Conservation (phyloP, 202 grass and related monocot genomes). For the Digitaria exilis region DNA sequence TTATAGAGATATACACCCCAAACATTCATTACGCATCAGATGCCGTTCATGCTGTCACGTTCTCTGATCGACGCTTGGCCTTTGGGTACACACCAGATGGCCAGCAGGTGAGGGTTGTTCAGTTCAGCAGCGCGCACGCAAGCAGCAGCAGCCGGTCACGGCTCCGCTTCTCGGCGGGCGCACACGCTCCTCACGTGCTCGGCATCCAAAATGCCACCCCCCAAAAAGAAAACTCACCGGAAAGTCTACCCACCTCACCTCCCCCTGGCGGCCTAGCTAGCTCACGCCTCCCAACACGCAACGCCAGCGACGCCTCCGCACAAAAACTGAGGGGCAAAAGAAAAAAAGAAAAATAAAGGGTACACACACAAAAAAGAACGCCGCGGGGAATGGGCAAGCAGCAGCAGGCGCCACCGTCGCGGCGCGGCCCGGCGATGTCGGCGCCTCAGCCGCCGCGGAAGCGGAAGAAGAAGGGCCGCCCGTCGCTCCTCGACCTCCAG, state of each 20-base stretch:
- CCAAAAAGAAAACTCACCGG: background rate
- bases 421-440: slow-evolving; percentile 69
- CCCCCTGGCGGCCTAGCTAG: background rate
- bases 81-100: background rate
- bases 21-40: background rate
- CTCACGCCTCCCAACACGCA: slow-evolving; percentile 41
- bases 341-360: background rate
- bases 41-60: background rate
- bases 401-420: slow-evolving; percentile 66
- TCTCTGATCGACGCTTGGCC: background rate
- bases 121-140: background rate
- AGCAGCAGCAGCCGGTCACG: background rate
- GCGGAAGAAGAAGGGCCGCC: slow-evolving; percentile 65
- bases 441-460: slow-evolving; percentile 44
- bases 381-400: slow-evolving; percentile 68
- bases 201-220: background rate
- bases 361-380: background rate
- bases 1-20: too few species aligned
- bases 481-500: slow-evolving; percentile 66
- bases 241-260: slow-evolving; percentile 47
- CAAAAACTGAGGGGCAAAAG: background rate
- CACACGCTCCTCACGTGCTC: slow-evolving; percentile 39
- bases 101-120: background rate
- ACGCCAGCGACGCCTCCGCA: slow-evolving; percentile 17
- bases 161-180: background rate